Evolutionary conservation across 1,284 basidiomycete genomes (phyloP).

Genomic region (Lentinula novae-zelandiae): DNA sequence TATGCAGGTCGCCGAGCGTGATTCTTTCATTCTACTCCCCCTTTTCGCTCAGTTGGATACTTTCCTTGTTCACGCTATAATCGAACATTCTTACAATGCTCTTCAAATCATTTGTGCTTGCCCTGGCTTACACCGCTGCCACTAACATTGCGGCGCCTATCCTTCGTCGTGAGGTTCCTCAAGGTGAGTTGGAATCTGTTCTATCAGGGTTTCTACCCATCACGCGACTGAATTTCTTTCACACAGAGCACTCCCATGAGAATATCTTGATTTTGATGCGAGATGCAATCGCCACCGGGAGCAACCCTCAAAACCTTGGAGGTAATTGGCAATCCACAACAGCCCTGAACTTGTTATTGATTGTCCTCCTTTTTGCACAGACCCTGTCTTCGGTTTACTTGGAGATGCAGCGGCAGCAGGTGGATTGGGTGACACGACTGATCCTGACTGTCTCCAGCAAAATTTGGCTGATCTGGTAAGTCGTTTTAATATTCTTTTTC

Average conservation of each 20-base stretch:
- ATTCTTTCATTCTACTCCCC: neutral
- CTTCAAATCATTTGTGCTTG: slow-evolving; percentile 36
- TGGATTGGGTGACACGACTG: slow-evolving; percentile 39
- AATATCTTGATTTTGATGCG: slow-evolving; percentile 47
- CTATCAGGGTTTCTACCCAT: neutral
- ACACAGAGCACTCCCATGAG: slow-evolving; percentile 59
- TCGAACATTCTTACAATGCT: slow-evolving; percentile 33
- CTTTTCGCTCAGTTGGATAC: slow-evolving; percentile 12
- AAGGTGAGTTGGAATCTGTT: slow-evolving; percentile 36
- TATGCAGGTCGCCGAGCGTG: slow-evolving; percentile 21
- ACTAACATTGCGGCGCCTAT: slow-evolving; percentile 40
- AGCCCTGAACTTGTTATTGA: neutral
- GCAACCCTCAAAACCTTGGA: slow-evolving; percentile 58
- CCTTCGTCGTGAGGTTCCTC: slow-evolving; percentile 57
- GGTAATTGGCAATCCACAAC: neutral
- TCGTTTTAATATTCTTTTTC: neutral
- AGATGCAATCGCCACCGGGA: slow-evolving; percentile 37
- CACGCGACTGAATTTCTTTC: slow-evolving; percentile 20
- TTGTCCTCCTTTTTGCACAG: slow-evolving; percentile 17
- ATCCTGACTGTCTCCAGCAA: slow-evolving; percentile 64
- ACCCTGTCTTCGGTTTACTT: slow-evolving; percentile 64
- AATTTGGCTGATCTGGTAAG: slow-evolving; percentile 54
- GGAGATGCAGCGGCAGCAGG: slow-evolving; percentile 57
- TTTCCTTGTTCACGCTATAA: slow-evolving; percentile 2
- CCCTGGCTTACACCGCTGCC: slow-evolving; percentile 33